These are phyloP conservation scores for Cardiosporidium cionae DNA, from an alignment of 169 alveolate species.

Conservation along the genomic window DNA sequence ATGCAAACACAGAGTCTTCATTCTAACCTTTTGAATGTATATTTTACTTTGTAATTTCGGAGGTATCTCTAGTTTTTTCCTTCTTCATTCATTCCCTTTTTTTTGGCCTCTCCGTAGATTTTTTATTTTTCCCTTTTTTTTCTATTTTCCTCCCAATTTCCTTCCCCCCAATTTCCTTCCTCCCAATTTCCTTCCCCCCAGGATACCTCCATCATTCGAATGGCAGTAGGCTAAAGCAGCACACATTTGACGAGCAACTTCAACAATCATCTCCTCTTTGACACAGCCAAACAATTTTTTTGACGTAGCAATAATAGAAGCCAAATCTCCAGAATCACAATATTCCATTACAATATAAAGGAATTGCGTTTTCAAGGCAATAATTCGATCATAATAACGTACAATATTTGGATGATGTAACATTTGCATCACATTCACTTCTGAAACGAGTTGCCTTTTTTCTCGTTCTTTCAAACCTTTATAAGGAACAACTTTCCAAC, in stretches of 20 bases:
- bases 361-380: constrained; percentile 57
- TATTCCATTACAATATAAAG: constrained; percentile 80
- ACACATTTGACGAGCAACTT: constrained; percentile 68
- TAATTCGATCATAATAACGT: constrained; percentile 74
- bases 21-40: too few relatives aligned
- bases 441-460: constrained; percentile 84
- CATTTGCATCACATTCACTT: constrained; percentile 61
- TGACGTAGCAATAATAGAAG: constrained; percentile 65
- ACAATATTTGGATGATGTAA: constrained; percentile 76
- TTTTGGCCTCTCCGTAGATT: too few relatives aligned
- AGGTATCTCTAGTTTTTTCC: too few relatives aligned
- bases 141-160: too few relatives aligned
- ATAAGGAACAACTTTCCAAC: constrained; percentile 90
- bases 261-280: not conserved
- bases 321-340: constrained; percentile 86
- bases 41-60: too few relatives aligned
- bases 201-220: too few relatives aligned
- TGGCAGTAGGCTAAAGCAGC: constrained; percentile 78
- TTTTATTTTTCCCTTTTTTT: too few relatives aligned
- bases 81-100: too few relatives aligned
- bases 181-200: too few relatives aligned
- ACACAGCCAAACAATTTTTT: constrained; percentile 41
- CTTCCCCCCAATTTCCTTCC: too few relatives aligned
- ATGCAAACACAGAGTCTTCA: not conserved
- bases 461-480: constrained; percentile 88